A percentile compares a stretch with the other conserved stretches of the same genome.
phyloP scores from a whole-genome alignment of 306 rosid species.

The Corylus heterophylla region DNA sequence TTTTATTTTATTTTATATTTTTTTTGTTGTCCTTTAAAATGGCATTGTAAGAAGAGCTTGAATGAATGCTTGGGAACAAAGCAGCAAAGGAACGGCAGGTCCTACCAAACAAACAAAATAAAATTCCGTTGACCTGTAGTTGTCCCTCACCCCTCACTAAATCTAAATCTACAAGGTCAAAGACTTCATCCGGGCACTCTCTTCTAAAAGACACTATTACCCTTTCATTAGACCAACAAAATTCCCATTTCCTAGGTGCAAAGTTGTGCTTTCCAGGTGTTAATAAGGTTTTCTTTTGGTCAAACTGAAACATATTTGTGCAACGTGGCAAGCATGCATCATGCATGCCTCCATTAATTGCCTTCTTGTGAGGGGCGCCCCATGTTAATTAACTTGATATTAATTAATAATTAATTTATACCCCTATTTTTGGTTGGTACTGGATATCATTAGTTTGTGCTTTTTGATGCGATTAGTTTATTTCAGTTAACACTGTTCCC shows the following conservation, averaged over 20 bases:
- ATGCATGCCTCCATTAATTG: too few relatives aligned
- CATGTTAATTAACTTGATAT: too few relatives aligned
- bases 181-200: neutral
- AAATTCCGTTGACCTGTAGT: conserved; percentile 42
- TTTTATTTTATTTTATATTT: too few relatives aligned
- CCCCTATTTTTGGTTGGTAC: neutral
- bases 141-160: neutral
- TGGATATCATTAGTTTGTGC: neutral
- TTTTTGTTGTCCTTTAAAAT: neutral
- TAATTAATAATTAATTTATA: too few relatives aligned
- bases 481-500: neutral
- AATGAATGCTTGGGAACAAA: neutral
- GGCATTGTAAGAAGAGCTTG: conserved; percentile 15
- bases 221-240: neutral
- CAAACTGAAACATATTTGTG: too few relatives aligned
- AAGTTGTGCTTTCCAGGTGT: neutral
- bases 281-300: neutral
- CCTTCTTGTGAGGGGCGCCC: too few relatives aligned
- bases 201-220: neutral
- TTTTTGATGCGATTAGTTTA: neutral
- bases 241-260: neutral
- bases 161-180: neutral
- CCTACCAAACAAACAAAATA: conserved; percentile 46
- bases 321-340: too few relatives aligned
- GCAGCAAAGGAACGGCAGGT: conserved; percentile 36